Base-by-base conservation (phyloP, 2,329 filamentous ascomycete species). In the Karstenula rhodostoma region DNA sequence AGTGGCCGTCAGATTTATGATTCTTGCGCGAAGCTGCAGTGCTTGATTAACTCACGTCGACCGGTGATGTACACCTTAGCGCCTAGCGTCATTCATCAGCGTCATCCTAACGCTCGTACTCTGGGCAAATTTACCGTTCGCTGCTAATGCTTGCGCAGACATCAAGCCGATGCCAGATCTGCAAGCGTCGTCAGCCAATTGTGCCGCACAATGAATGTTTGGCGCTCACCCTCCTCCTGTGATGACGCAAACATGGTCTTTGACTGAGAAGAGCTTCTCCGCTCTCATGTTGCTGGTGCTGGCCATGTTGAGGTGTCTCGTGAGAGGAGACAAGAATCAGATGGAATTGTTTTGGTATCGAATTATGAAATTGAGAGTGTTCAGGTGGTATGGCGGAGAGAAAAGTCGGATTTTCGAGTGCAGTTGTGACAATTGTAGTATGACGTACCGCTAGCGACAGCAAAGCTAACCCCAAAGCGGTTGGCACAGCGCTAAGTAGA, bases 91-190 rank as follows among this genome's bases (percentile, higher is more conserved):
- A 37, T 59, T 57, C 42, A 44, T 66, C 27, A 66, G 49, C 44
- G 19, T 49, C 15, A n/a, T n/a, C 9, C 15, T 15, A 48, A 48
- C 15, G 37, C 32, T 35, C 5, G 13, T 37, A 29, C 37, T 15
- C 19, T 27, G 12, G 42, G 40, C 29, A 23, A 23, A 25, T 25
- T 13, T 66, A 75, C 78, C 82, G 67, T 88, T 88, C 42, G 84
- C 84, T 6, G 85, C 84, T 3, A 88, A 79, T 2, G 84, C 82
- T 72, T 87, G 85, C 0, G 84, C 79, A 52, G 84, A 82, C 87
- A 89, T 90, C 17, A 90, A 77, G 0, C 88, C 88, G 61, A 90
- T 90, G 22, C 88, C 88, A n/a, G 83, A 69, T 15, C 86, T 86
- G 29, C 19, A n/a, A 12, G 27, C 33, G 23, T 23, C 12, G 15